Percentiles rank a stretch among this genome's conserved stretches.
Conservation (phyloP, 1,284 basidiomycete genomes). For the Moesziomyces globuligerus region DNA sequence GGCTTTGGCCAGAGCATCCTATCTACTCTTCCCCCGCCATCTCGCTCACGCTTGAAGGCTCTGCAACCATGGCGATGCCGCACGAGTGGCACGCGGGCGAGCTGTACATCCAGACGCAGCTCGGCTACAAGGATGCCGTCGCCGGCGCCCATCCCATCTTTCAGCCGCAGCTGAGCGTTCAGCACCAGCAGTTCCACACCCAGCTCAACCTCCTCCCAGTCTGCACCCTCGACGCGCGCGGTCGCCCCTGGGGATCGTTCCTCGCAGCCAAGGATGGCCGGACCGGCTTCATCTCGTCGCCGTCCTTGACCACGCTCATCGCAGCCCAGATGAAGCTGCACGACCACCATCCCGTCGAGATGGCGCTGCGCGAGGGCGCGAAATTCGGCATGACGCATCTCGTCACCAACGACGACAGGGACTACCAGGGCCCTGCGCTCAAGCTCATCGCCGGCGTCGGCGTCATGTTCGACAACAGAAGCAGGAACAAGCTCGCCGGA, state of each 20-base stretch:
- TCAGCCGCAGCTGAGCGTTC: slow-evolving; percentile 22
- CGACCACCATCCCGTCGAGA: slow-evolving; percentile 27
- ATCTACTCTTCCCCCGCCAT: too few species aligned
- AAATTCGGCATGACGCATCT: slow-evolving; percentile 33
- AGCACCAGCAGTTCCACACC: slow-evolving; percentile 34
- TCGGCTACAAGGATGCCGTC: slow-evolving; percentile 31
- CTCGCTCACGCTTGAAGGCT: not conserved
- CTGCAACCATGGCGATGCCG: slow-evolving; percentile 17
- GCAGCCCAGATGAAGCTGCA: slow-evolving; percentile 24
- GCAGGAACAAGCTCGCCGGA: slow-evolving; percentile 38
- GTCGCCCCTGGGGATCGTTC: slow-evolving; percentile 36
- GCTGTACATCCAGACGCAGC: slow-evolving; percentile 24
- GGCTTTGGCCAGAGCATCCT: too few species aligned
- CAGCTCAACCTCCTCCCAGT: slow-evolving; percentile 30
- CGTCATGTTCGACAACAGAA: slow-evolving; percentile 37
- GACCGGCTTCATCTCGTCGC: slow-evolving; percentile 24
- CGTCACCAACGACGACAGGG: slow-evolving; percentile 8
- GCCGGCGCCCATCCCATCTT: slow-evolving; percentile 30
- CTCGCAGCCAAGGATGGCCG: slow-evolving; percentile 13
- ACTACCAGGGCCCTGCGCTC: slow-evolving; percentile 28
- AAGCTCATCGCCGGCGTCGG: slow-evolving; percentile 34
- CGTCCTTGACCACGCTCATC: slow-evolving; percentile 25
- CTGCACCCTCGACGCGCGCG: slow-evolving; percentile 27
- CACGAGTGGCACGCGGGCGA: slow-evolving; percentile 43
- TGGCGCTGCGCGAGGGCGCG: slow-evolving; percentile 21